These are phyloP conservation scores for Kwoniella sp. DNA, from an alignment of 768 basidiomycete genomes.

Conservation along the genomic window DNA sequence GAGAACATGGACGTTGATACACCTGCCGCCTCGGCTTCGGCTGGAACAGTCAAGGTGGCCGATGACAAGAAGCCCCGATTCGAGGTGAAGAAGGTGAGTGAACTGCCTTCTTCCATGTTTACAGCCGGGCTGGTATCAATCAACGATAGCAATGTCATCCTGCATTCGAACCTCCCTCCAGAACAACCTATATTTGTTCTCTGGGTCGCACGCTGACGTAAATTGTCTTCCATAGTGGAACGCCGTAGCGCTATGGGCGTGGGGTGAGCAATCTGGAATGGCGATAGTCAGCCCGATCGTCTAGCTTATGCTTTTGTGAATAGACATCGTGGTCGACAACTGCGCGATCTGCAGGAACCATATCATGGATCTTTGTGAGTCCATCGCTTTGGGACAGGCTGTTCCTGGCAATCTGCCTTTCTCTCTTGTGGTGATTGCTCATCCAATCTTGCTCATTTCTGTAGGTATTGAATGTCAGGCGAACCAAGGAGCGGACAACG, in stretches of 20 bases:
- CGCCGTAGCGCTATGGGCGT: conserved; percentile 96
- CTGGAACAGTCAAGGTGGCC: conserved; percentile 50
- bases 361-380: conserved; percentile 98
- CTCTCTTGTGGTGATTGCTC: background rate
- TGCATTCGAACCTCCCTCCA: too few species aligned
- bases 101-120: background rate
- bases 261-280: conserved; percentile 66
- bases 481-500: conserved; percentile 94
- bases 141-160: too few species aligned
- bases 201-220: background rate
- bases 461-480: conserved; percentile 99
- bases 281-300: background rate
- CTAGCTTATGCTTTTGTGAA: conserved; percentile 1
- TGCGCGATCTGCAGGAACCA: conserved; percentile 99
- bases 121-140: background rate
- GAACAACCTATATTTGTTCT: too few species aligned
- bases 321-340: conserved; percentile 98
- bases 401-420: background rate
- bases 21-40: conserved; percentile 21
- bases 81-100: conserved; percentile 94
- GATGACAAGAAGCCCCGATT: conserved; percentile 72
- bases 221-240: conserved; percentile 73
- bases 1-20: conserved; percentile 44
- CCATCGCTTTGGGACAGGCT: background rate
- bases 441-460: background rate